Evolutionary conservation across 2,329 filamentous ascomycete genomes (phyloP).

Genomic region (Diaporthe citri): DNA sequence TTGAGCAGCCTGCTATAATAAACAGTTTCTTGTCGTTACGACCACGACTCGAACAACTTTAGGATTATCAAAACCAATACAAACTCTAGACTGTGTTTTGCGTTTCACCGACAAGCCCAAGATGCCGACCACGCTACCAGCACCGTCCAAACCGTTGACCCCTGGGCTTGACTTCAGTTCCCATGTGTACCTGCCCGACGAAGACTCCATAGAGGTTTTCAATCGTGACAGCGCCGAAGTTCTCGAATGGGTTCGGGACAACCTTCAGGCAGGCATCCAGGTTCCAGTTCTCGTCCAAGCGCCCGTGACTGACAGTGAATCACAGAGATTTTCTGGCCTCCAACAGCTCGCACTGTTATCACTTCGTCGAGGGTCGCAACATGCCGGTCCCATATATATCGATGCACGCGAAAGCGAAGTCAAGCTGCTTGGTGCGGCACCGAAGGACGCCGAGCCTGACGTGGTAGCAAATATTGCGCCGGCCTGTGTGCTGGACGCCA

Average conservation of each 20-base stretch:
- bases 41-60: neutral
- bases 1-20: neutral
- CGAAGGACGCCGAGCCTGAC: slow-evolving; percentile 2
- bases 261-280: slow-evolving; percentile 10
- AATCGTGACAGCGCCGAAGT: slow-evolving; percentile 18
- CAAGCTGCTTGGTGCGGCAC: slow-evolving; percentile 20
- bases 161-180: slow-evolving; percentile 19
- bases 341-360: slow-evolving; percentile 8
- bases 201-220: slow-evolving; percentile 22
- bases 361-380: slow-evolving; percentile 12
- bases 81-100: neutral
- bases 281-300: neutral
- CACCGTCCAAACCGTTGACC: slow-evolving; percentile 8
- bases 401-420: slow-evolving; percentile 16
- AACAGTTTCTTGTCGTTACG: neutral
- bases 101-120: slow-evolving; percentile 14
- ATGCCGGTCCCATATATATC: slow-evolving; percentile 6
- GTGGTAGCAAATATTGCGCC: slow-evolving; percentile 3
- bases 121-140: slow-evolving; percentile 18
- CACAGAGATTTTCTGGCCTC: slow-evolving; percentile 9
- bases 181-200: slow-evolving; percentile 11
- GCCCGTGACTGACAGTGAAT: neutral
- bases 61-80: neutral
- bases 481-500: slow-evolving; percentile 5
- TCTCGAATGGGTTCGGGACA: neutral